These are phyloP conservation scores for Tetragonia tetragonoides DNA, from an alignment of 148 eudicot genomes.

Conservation along the genomic window DNA sequence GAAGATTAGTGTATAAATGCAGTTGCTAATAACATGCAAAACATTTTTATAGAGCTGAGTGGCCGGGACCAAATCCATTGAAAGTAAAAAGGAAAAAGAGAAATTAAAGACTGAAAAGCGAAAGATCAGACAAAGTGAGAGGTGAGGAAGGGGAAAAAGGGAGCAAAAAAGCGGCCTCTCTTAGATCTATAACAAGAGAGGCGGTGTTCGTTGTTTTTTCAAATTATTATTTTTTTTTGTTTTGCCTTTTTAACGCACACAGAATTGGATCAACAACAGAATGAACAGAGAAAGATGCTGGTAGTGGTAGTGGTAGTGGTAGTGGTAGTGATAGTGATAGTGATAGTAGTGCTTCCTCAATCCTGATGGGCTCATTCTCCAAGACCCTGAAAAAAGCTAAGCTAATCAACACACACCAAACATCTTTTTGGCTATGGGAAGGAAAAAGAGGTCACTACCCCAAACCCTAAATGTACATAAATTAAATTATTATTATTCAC, in stretches of 20 bases:
- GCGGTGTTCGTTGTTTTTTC: neutral
- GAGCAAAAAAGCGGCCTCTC: conserved; percentile 1
- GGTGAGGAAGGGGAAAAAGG: neutral
- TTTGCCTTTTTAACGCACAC: neutral
- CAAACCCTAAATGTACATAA: neutral
- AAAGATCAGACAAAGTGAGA: neutral
- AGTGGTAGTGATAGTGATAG: neutral
- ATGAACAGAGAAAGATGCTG: conserved; percentile 8
- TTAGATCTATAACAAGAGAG: neutral
- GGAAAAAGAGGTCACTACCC: neutral
- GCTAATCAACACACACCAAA: neutral
- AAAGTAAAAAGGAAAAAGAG: neutral
- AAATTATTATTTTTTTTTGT: neutral
- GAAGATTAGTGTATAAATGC: no score
- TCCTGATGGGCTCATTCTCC: conserved; percentile 22
- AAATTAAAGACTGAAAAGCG: neutral
- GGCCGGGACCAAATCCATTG: neutral
- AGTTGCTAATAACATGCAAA: no score
- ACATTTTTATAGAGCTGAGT: no score
- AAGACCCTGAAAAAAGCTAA: conserved; percentile 13
- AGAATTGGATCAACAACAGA: conserved; percentile 17
- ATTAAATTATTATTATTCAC: neutral
- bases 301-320: no score
- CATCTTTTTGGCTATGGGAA: neutral
- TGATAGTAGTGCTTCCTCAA: no score